phyloP scores from a whole-genome alignment of 1,284 basidiomycete species.

The Schizophyllum amplum region DNA sequence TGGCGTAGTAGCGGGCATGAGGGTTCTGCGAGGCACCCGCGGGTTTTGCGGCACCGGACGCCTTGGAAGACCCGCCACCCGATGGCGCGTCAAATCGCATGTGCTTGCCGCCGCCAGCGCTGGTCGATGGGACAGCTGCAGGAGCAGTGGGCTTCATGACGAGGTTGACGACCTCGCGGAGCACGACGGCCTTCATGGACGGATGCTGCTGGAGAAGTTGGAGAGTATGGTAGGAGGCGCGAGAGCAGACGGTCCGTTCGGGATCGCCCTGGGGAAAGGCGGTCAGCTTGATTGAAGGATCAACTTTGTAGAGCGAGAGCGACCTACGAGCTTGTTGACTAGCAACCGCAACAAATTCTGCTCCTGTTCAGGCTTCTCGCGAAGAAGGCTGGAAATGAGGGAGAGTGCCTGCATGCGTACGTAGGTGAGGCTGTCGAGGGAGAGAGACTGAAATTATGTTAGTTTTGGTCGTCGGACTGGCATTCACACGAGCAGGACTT shows the following conservation, averaged over 20 bases:
- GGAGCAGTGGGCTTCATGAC: constrained; percentile 57
- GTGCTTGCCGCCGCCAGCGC: constrained; percentile 27
- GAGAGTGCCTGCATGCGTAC: constrained; percentile 77
- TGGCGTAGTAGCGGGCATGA: constrained; percentile 85
- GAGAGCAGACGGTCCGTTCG: constrained; percentile 83
- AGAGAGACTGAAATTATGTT: constrained; percentile 50
- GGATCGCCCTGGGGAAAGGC: constrained; percentile 68
- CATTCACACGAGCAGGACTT: constrained; percentile 9
- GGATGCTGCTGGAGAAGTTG: constrained; percentile 90
- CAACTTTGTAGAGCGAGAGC: not conserved
- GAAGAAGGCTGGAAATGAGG: constrained; percentile 74
- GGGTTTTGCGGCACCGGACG: constrained; percentile 11
- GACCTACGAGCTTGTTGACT: constrained; percentile 84
- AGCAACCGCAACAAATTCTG: constrained; percentile 90
- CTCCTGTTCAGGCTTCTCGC: constrained; percentile 94
- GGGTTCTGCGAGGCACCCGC: constrained; percentile 26
- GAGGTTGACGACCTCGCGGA: constrained; percentile 80
- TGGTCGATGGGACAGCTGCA: constrained; percentile 26
- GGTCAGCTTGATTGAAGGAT: not conserved
- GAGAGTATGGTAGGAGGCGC: constrained; percentile 84
- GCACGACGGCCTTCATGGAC: constrained; percentile 87
- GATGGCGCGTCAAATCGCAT: constrained; percentile 30
- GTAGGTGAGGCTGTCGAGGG: constrained; percentile 84
- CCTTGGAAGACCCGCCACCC: constrained; percentile 22
- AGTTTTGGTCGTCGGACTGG: constrained; percentile 4